phyloP scores from a whole-genome alignment of 495 filamentous ascomycete species.

The Penicillium goetzii region DNA sequence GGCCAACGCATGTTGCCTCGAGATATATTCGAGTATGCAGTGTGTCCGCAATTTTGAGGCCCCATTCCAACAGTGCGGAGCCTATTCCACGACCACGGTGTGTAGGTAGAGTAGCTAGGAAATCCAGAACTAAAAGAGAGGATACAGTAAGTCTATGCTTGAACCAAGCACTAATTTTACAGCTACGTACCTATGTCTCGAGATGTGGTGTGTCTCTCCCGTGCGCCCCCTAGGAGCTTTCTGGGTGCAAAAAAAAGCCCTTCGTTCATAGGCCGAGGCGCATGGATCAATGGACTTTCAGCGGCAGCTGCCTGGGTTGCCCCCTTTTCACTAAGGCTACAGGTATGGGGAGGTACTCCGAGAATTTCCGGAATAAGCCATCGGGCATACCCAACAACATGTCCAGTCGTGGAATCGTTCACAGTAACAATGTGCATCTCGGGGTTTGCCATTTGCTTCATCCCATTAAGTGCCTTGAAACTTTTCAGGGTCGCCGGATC shows the following conservation, averaged over 20 bases:
- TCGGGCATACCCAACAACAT: not conserved
- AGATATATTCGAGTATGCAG: not conserved
- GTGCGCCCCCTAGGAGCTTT: not conserved
- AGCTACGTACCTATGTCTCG: not conserved
- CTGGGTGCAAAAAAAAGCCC: not conserved
- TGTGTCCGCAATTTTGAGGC: not conserved
- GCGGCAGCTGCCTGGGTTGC: not conserved
- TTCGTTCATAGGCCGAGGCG: not conserved
- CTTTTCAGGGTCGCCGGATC: not conserved
- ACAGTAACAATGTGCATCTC: not conserved
- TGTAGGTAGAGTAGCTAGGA: constrained; percentile 2
- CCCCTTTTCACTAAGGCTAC: not conserved
- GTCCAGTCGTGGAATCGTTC: not conserved
- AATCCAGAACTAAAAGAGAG: not conserved
- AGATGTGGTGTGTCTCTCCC: not conserved
- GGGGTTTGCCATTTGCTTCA: constrained; percentile 4
- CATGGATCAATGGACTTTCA: not conserved
- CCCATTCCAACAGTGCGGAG: not conserved
- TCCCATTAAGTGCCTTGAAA: not conserved
- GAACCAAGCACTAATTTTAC: not conserved
- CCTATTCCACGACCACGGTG: constrained; percentile 2
- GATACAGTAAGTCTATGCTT: not conserved
- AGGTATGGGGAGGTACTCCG: not conserved
- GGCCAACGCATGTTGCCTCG: not conserved
- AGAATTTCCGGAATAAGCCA: not conserved